A percentile compares a stretch with the other conserved stretches of the same genome.
Evolutionary conservation across 768 basidiomycete genomes (phyloP).

Genomic region (Lactarius tabidus): DNA sequence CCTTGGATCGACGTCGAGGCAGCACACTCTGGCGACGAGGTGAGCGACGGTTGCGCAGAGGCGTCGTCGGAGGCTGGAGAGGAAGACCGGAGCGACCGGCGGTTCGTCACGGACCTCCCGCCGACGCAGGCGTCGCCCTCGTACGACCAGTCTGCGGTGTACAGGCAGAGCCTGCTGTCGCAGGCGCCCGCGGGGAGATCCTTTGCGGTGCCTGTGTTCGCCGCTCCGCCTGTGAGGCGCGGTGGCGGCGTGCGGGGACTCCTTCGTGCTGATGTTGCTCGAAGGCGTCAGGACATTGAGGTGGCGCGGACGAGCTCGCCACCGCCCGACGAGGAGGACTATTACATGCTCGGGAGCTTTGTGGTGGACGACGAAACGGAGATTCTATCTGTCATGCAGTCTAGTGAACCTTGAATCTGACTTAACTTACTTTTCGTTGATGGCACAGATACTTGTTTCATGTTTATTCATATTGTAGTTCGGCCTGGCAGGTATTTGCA

Average conservation of each 20-base stretch:
- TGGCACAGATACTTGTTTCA: neutral
- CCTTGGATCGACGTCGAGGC: slow-evolving; percentile 67
- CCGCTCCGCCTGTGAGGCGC: slow-evolving; percentile 44
- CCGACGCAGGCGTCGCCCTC: slow-evolving; percentile 66
- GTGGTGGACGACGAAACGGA: slow-evolving; percentile 77
- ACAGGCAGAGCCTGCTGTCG: slow-evolving; percentile 69
- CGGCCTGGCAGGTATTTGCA: neutral
- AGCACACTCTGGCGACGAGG: slow-evolving; percentile 76
- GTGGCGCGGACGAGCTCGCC: slow-evolving; percentile 58
- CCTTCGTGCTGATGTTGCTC: slow-evolving; percentile 26
- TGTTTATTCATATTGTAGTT: neutral
- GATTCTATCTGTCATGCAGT: slow-evolving; percentile 46
- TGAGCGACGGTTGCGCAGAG: slow-evolving; percentile 55
- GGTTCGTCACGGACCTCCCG: slow-evolving; percentile 59
- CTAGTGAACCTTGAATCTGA: slow-evolving; percentile 24
- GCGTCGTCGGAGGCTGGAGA: slow-evolving; percentile 46
- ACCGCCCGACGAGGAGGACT: slow-evolving; percentile 49
- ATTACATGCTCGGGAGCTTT: slow-evolving; percentile 73
- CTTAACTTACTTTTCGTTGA: neutral
- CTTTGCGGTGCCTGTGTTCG: slow-evolving; percentile 49
- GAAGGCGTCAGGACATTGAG: slow-evolving; percentile 27
- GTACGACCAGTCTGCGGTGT: slow-evolving; percentile 69
- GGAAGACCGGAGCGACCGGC: slow-evolving; percentile 60
- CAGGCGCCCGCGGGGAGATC: slow-evolving; percentile 48
- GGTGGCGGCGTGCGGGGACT: slow-evolving; percentile 35